Evolutionary conservation across 2,329 filamentous ascomycete genomes (phyloP), one percentile per base, ranked within the genome.

Genomic region (Cordyceps fumosorosea): DNA sequence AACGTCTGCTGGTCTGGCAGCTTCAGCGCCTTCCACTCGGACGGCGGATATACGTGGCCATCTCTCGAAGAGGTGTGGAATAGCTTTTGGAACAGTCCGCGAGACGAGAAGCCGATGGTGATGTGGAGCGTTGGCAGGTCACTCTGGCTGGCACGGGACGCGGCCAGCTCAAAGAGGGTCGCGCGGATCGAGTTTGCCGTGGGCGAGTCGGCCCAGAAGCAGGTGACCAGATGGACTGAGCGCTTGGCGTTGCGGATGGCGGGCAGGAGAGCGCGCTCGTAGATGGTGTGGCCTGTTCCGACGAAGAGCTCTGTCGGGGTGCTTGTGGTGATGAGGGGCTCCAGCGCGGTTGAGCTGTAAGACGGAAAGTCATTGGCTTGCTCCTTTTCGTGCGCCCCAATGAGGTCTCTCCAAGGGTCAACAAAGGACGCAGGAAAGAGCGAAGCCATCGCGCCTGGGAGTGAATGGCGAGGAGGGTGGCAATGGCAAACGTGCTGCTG

Each of bases 161-260:
- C 75, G 1, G 88, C 89, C 10, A 95, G 79, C 57, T 77, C 77
- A 16, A 79, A 73, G 0, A 95, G 79, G 0, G 85, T 77, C 4
- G 82, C 75, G 45, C 77, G 79, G 14, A 95, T 76, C 0, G 80
- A 80, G 4, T 81, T 75, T 20, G 87, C 77, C 0, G 85, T 87
- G 1, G 80, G 73, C 0, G 89, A 93, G 0, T 78, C 76, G 0
- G 90, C 86, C 89, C 90, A 93, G 74, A 93, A 95, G 73, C 90
- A 93, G 10, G 90, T 93, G 7, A 92, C 88, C 48, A 95, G 80
- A 63, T 92, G 84, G 32, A 93, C 77, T 68, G 91, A 89, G 54
- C 80, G 75, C 42, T 81, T 77, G 2, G 89, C 86, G 0, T 75
- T 70, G 5, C 83, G 74, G 3, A 93, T 80, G 10, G 85, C 83